Base-by-base conservation (phyloP, 805 yeast species). In the Hanseniaspora osmophila region DNA sequence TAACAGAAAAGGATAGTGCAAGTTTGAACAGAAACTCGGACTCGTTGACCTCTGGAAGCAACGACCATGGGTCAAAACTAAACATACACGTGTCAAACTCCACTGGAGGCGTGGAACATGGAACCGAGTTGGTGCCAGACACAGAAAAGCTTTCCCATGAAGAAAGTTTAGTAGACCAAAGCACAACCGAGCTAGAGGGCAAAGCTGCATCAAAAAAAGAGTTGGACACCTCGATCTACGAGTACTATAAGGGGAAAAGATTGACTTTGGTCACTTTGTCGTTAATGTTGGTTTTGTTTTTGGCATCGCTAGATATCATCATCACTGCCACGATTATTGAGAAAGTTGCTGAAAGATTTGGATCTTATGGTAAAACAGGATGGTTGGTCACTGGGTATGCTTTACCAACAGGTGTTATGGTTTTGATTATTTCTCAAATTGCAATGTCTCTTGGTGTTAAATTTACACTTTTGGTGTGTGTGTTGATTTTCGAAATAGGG, bases 391-490 rank as follows among this genome's bases (percentile, higher is more conserved):
- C 78, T 0, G 80, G 76, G 2, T 78, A 68, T 55, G 53, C 74
- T 53, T 57, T 78, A 40, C 74, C 81, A 1, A 67, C 72, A 64
- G 75, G 78, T 1, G 64, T 71, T 15, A 59, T 75, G 33, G 66
- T 74, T 2, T 73, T 77, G 13, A 58, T 73, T 16, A 78, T 78
- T 69, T 84, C 83, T n/a, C 69, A 71, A 41, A 46, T 77, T 2
- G 68, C 80, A 5, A 70, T 75, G 33, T 69, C 74, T 0, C 69
- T 73, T 55, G 84, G 84, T 6, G 66, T 84, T 41, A 75, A 75
- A 52, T 59, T 66, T 44, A 63, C 76, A 4, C 53, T 77, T 52
- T 50, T 75, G 10, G 45, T 43, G 30, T 73, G 80, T 1, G 61
- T 80, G 2, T 51, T 69, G 1, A 51, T 80, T 2, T 80, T 80